Evolutionary conservation across 2,329 filamentous ascomycete species (phyloP).

Genomic region (Penicillium concentricum): DNA sequence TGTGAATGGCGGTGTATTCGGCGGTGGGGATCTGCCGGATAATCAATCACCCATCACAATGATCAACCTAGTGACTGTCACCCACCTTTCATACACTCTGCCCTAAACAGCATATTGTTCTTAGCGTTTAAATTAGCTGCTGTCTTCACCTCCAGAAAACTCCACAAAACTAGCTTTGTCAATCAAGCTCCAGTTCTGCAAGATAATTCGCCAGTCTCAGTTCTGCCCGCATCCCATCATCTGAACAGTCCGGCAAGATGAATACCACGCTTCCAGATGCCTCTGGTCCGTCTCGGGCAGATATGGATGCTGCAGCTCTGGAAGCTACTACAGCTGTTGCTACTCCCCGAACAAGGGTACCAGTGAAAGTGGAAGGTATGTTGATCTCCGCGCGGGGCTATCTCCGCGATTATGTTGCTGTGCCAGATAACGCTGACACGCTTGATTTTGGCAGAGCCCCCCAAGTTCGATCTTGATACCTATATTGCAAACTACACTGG

Average conservation of each 20-base stretch:
- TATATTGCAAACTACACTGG: conserved; percentile 89
- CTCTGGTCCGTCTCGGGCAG: conserved; percentile 21
- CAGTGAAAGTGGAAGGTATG: conserved; percentile 34
- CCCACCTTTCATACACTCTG: neutral
- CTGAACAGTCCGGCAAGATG: conserved; percentile 19
- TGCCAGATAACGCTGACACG: neutral
- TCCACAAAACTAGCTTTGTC: neutral
- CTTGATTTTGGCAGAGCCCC: conserved; percentile 56
- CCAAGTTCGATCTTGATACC: conserved; percentile 86
- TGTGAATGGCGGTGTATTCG: conserved; percentile 7
- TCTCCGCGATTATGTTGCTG: conserved; percentile 1
- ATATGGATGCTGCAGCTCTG: neutral
- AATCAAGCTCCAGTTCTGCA: neutral
- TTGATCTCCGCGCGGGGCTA: conserved; percentile 8
- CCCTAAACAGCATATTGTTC: neutral
- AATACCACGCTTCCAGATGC: conserved; percentile 29
- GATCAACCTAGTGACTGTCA: conserved; percentile 2
- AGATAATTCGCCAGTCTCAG: neutral
- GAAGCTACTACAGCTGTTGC: conserved; percentile 2
- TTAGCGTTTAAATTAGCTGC: neutral
- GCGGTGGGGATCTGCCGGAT: conserved; percentile 16
- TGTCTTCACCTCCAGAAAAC: too few relatives aligned
- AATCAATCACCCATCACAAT: conserved; percentile 12
- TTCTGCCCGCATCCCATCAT: neutral
- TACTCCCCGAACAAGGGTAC: neutral